Base-by-base conservation (phyloP, 805 yeast species). In the Osmozyma mogii region DNA sequence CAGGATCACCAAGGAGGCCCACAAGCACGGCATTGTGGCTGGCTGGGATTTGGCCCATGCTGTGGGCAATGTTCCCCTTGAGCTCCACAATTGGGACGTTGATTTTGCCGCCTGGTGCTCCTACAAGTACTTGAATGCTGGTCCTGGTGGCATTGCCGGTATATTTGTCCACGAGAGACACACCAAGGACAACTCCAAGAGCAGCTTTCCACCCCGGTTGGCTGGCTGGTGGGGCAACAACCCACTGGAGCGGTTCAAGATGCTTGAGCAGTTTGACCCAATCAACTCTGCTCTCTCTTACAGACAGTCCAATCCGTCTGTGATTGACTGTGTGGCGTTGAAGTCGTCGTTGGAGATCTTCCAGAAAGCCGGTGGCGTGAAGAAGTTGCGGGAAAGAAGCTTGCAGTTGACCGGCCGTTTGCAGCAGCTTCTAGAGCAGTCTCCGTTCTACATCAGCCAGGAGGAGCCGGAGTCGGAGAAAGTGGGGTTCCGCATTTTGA, bases 161-260 rank as follows among this genome's bases (percentile, higher is more conserved):
- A 67, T 84, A 14, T 88, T 74, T 45, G 78, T 88, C 22, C 77
- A 88, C 50, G 79, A 75, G 38, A 66, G 54, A 37, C 58, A 52
- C 38, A 58, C 68, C 12, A 40, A 46, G 23, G 32, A 47, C 27
- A 51, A 56, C 27, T 39, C 61, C 9, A 37, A 36, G 10, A 44
- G 45, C 8, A 45, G 47, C 13, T 65, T 61, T 43, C 43, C 65
- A 22, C 83, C 95, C 1, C 63, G 96, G 36, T 60, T 84, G 29
- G 94, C 95, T 0, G 97, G 97, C 1, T 88, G 97, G 97, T 88
- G 96, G 96, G 96, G 96, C 1, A 88, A 85, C 48, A 75, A 80
- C 42, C 61, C 78, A 0, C 43, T 45, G 2, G 73, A 73, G 20
- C 58, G 97, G 37, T 88, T 88, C 54, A 65, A 75, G 44, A 88